These are phyloP conservation scores for Chamaecrista fasciculata DNA, from an alignment of 306 rosid species.

Conservation along the genomic window DNA sequence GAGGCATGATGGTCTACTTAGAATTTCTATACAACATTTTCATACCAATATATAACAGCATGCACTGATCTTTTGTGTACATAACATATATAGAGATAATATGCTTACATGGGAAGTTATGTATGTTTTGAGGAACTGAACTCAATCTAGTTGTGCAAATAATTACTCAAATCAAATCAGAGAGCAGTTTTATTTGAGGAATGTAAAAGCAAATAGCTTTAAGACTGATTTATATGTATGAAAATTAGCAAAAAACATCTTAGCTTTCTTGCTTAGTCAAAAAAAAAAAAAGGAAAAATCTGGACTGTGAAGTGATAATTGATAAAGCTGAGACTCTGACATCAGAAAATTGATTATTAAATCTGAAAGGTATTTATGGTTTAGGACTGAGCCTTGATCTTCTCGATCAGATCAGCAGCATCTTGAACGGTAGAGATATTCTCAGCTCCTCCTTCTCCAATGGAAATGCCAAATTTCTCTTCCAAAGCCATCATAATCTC, in stretches of 20 bases:
- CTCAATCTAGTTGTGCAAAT: too few relatives aligned
- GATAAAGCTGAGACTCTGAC: too few relatives aligned
- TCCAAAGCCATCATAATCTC: constrained; percentile 71
- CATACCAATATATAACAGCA: neutral
- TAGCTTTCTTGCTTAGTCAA: constrained; percentile 1
- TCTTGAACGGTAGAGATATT: constrained; percentile 67
- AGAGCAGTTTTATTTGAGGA: neutral
- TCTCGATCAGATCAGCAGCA: constrained; percentile 68
- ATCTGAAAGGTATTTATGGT: neutral
- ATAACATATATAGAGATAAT: too few relatives aligned
- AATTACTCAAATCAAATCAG: neutral
- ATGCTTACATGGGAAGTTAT: too few relatives aligned
- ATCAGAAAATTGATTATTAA: too few relatives aligned
- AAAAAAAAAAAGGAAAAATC: too few relatives aligned
- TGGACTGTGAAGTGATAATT: too few relatives aligned
- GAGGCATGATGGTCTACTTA: too few relatives aligned
- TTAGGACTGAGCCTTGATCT: constrained; percentile 33
- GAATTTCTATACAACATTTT: neutral
- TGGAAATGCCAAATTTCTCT: constrained; percentile 62
- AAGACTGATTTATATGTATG: neutral
- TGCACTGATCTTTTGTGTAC: too few relatives aligned
- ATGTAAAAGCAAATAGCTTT: neutral
- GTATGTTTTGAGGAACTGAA: too few relatives aligned
- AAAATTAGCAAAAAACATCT: neutral
- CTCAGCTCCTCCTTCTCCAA: constrained; percentile 70